A percentile compares a stretch with the other conserved stretches of the same genome.
phyloP scores from a whole-genome alignment of 345 rosid genomes.

The Hypericum androsaemum region DNA sequence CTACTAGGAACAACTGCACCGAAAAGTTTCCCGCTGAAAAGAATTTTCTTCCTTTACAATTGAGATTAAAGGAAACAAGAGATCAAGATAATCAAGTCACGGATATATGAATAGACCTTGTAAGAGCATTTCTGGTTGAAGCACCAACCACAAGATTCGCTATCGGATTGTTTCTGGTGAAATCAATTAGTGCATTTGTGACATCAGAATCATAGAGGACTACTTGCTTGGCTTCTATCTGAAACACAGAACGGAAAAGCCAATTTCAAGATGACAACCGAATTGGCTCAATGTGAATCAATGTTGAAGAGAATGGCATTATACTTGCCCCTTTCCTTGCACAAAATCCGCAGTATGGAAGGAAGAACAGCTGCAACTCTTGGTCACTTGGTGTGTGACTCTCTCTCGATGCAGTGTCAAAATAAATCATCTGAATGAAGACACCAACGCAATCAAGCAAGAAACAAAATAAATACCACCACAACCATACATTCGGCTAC shows the following conservation, averaged over 20 bases:
- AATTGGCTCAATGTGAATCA: not conserved
- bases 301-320: not conserved
- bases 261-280: not conserved
- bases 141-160: conserved; percentile 51
- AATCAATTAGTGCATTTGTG: conserved; percentile 43
- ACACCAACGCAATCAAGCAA: not conserved
- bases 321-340: conserved; percentile 61
- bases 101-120: conserved; percentile 17
- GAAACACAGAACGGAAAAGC: conserved; percentile 10
- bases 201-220: conserved; percentile 51
- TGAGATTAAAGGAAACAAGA: not conserved
- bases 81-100: no score
- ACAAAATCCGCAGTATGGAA: conserved; percentile 57
- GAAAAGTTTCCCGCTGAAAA: conserved; percentile 45
- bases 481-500: no score
- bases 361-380: conserved; percentile 47
- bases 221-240: conserved; percentile 50
- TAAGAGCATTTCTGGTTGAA: conserved; percentile 29
- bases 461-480: no score
- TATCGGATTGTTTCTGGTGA: conserved; percentile 27
- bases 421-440: conserved; percentile 20
- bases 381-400: no score
- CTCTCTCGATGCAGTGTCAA: conserved; percentile 18
- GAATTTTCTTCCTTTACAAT: not conserved
- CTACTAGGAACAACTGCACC: conserved; percentile 35